Conservation (phyloP, 768 basidiomycete species). For the Boletus rex-veris region DNA sequence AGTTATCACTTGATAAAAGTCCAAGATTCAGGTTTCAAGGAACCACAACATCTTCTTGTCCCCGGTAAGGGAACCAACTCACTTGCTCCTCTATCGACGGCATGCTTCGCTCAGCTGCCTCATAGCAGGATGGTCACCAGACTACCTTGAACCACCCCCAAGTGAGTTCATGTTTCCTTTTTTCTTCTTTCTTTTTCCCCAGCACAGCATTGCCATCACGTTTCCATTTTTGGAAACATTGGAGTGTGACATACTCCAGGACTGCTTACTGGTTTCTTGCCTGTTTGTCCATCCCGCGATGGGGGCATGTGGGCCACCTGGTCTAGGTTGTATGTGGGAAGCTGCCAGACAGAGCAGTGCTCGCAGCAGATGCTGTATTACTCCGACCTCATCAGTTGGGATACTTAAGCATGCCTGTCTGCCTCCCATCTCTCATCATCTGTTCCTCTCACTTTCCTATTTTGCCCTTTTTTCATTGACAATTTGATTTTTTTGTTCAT, state of each 20-base stretch:
- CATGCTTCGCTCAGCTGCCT: too few relatives aligned
- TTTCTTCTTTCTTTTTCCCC: too few relatives aligned
- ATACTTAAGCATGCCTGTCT: slow-evolving; percentile 18
- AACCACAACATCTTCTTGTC: too few relatives aligned
- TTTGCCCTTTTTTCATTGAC: neutral
- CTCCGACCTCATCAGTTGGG: neutral
- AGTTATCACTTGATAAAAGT: too few relatives aligned
- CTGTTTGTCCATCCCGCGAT: slow-evolving; percentile 11
- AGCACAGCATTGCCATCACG: too few relatives aligned
- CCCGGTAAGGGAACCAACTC: too few relatives aligned
- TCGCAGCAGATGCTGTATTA: slow-evolving; percentile 11
- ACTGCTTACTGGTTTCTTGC: slow-evolving; percentile 11
- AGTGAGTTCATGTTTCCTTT: too few relatives aligned
- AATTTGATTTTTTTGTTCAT: neutral
- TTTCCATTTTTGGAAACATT: neutral
- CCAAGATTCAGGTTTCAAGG: too few relatives aligned
- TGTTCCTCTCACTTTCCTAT: neutral
- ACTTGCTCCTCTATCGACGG: too few relatives aligned
- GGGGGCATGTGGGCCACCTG: slow-evolving; percentile 7
- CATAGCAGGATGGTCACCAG: too few relatives aligned
- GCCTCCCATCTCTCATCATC: neutral
- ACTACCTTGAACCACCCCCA: too few relatives aligned
- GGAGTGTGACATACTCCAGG: slow-evolving; percentile 21
- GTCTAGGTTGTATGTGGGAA: slow-evolving; percentile 12
- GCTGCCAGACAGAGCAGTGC: slow-evolving; percentile 7